Conservation (phyloP, 352 stramenopile genomes). For the Bremia lactucae region DNA sequence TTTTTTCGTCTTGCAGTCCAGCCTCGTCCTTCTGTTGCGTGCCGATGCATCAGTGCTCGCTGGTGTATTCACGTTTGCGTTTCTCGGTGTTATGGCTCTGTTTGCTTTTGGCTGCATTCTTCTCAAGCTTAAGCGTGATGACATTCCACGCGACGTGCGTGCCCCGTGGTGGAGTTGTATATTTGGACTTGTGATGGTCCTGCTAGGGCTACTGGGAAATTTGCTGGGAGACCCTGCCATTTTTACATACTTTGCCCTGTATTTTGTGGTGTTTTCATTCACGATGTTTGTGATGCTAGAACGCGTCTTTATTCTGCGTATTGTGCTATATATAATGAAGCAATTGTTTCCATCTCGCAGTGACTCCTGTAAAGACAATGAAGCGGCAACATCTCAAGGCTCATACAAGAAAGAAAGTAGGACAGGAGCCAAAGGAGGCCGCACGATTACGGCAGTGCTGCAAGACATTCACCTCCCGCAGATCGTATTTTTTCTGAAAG, state of each 20-base stretch:
- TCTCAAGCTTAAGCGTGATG: conserved; percentile 87
- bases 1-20: conserved; percentile 64
- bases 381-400: conserved; percentile 11
- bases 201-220: conserved; percentile 52
- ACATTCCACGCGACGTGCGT: conserved; percentile 80
- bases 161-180: conserved; percentile 78
- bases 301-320: conserved; percentile 61
- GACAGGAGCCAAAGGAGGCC: conserved; percentile 52
- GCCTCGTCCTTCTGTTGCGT: conserved; percentile 66
- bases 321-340: conserved; percentile 59
- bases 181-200: conserved; percentile 61
- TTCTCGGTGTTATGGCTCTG: conserved; percentile 86
- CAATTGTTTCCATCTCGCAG: conserved; percentile 41
- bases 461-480: conserved; percentile 65
- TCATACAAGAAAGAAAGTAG: conserved; percentile 14
- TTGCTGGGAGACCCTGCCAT: conserved; percentile 59
- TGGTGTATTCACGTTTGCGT: conserved; percentile 88
- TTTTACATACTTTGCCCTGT: conserved; percentile 76
- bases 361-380: conserved; percentile 23
- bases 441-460: conserved; percentile 51
- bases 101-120: conserved; percentile 88
- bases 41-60: conserved; percentile 75
- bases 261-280: conserved; percentile 55
- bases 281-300: conserved; percentile 79
- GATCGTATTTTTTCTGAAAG: conserved; percentile 89